Evolutionary conservation across 345 rosid species (phyloP).

Genomic region (Eucalyptus guilfoylei): DNA sequence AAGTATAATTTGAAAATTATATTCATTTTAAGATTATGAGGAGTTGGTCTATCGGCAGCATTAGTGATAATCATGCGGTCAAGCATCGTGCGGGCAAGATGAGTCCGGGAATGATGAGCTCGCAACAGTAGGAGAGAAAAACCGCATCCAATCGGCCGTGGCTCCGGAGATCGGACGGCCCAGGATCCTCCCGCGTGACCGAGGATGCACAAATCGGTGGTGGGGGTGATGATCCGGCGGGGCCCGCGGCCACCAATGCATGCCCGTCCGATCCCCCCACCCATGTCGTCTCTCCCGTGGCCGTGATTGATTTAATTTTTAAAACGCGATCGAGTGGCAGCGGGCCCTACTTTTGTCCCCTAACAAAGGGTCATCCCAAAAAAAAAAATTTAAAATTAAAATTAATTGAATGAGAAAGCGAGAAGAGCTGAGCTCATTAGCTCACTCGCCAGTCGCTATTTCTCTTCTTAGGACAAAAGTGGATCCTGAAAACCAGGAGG

Average conservation of each 20-base stretch:
- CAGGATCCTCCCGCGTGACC: not conserved
- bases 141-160: not conserved
- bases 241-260: not conserved
- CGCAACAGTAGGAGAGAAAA: not conserved
- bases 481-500: not conserved
- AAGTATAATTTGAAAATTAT: no score
- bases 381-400: no score
- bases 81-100: not conserved
- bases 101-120: not conserved
- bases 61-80: not conserved
- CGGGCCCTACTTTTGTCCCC: not conserved
- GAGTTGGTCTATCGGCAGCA: not conserved
- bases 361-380: not conserved
- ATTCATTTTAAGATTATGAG: not conserved
- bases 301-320: not conserved
- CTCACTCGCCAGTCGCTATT: accelerated
- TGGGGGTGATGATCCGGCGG: not conserved
- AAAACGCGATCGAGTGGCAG: not conserved
- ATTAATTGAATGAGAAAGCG: not conserved
- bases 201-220: not conserved
- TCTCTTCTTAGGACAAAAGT: not conserved
- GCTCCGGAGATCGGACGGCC: not conserved
- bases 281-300: not conserved
- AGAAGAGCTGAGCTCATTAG: not conserved
- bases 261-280: not conserved